These are phyloP conservation scores for Crithidia mellificae DNA, from an alignment of 208 protist species.

Conservation along the genomic window DNA sequence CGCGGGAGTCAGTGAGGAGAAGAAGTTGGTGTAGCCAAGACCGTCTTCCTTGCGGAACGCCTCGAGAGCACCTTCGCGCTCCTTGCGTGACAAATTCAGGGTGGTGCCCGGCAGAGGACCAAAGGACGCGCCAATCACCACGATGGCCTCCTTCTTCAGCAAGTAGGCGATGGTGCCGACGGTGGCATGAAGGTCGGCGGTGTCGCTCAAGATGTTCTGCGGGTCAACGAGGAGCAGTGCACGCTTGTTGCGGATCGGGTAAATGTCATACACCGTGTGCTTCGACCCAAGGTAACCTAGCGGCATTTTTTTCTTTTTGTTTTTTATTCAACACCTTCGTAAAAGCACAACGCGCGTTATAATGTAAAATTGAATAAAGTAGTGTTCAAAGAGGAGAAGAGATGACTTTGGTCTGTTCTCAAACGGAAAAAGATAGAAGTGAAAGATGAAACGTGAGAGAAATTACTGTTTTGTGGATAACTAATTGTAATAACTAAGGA, in stretches of 20 bases:
- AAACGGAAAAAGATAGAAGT: too few species aligned
- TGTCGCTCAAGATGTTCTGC: conserved; percentile 57
- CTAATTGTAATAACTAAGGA: too few species aligned
- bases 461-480: too few species aligned
- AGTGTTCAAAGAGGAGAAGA: too few species aligned
- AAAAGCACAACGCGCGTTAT: too few species aligned
- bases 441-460: too few species aligned
- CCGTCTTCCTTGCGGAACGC: conserved; percentile 62
- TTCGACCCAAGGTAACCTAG: conserved; percentile 57
- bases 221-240: conserved; percentile 74
- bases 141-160: conserved; percentile 50
- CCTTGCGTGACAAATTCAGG: conserved; percentile 43
- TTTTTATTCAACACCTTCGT: too few species aligned
- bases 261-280: conserved; percentile 73
- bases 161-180: conserved; percentile 64
- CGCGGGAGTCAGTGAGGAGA: conserved; percentile 40
- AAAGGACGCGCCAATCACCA: conserved; percentile 68
- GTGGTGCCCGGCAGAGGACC: conserved; percentile 50
- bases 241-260: conserved; percentile 66
- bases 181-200: conserved; percentile 59
- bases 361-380: too few species aligned
- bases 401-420: too few species aligned
- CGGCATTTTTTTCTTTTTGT: conserved; percentile 42
- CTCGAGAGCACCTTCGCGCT: conserved; percentile 61
- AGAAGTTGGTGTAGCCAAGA: conserved; percentile 74